Evolutionary conservation across 1,284 basidiomycete species (phyloP), one percentile per base, ranked within the genome.

Genomic region (Cystobasidiaceae sp.): DNA sequence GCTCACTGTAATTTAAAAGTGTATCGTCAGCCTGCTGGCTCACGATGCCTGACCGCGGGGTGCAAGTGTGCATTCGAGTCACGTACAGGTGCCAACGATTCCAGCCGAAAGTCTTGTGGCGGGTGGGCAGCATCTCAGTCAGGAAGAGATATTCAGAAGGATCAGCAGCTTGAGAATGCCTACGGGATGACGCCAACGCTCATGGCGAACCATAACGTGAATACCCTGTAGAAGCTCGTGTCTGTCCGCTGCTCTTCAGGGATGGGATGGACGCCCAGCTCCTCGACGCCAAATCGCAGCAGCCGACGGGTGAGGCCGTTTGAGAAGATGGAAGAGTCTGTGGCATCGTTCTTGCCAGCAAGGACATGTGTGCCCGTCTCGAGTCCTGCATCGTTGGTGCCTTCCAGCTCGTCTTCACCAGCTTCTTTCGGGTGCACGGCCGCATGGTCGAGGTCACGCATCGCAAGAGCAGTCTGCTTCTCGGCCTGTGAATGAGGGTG

Each of bases 191-290:
- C 9, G 19, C 58, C 58, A 1, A 60, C 46, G 58, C 58, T 60
- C 58, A 60, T 60, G 1, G 58, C 45, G 17, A 48, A 25, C 58
- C 58, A 60, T 19, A 60, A 33, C 19, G 58, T 60, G 8, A 39
- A 32, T 15, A 60, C 58, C 30, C 50, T 46, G 27, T 48, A 60
- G 37, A 60, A 50, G 17, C 50, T 33, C 32, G 58, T 60, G 30
- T 60, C 58, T 48, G 44, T 60, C 34, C 58, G 27, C 43, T 60
- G 45, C 32, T 50, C 34, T 27, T 27, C 45, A 19, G 58, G 58
- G 28, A 60, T 60, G 30, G 58, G 58, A 60, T 60, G 58, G n/a
- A 60, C 58, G 21, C 58, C 58, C n/a, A 49, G 43, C 34, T 60
- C 58, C 21, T 60, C 58, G 4, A 60, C 58, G 23, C 58, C 58